Conservation (phyloP, 106 monocot genomes). For the Iris macrosiphon region DNA sequence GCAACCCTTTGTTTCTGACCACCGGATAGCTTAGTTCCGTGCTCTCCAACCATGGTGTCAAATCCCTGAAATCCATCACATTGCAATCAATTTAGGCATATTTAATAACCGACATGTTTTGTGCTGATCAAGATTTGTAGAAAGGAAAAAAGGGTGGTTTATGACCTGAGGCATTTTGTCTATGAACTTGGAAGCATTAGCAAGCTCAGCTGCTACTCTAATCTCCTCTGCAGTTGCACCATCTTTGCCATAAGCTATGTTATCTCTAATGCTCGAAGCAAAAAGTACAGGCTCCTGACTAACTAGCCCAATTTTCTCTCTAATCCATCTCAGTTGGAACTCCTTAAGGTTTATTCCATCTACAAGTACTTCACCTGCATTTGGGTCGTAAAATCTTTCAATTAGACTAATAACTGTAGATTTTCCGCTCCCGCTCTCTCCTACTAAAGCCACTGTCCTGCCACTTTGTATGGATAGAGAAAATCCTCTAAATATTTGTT, state of each 20-base stretch:
- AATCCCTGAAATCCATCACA: slow-evolving; percentile 26
- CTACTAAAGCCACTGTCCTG: slow-evolving; percentile 31
- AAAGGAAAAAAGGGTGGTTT: no score
- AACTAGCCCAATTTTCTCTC: slow-evolving; percentile 41
- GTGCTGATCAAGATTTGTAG: no score
- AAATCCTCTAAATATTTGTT: slow-evolving; percentile 31
- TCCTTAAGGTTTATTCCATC: slow-evolving; percentile 42
- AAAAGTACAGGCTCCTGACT: slow-evolving; percentile 47
- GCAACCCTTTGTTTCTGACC: slow-evolving; percentile 62
- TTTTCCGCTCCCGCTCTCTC: slow-evolving; percentile 49
- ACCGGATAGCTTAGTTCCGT: slow-evolving; percentile 50
- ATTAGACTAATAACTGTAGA: slow-evolving; percentile 40
- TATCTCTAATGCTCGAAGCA: slow-evolving; percentile 37
- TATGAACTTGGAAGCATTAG: slow-evolving; percentile 48
- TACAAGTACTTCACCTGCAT: slow-evolving; percentile 37
- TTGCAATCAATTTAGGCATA: no score
- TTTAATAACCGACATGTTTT: no score
- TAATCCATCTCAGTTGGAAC: slow-evolving; percentile 39
- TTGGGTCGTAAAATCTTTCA: slow-evolving; percentile 45
- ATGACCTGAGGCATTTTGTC: slow-evolving; percentile 50
- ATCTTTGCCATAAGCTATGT: slow-evolving; percentile 45
- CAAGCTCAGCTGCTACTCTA: slow-evolving; percentile 26
- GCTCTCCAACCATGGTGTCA: slow-evolving; percentile 49
- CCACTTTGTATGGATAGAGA: slow-evolving; percentile 27
- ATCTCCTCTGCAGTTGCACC: slow-evolving; percentile 39